Percentiles rank a stretch among this genome's conserved stretches.
Evolutionary conservation across 1,139 yeast species (phyloP).

Genomic region (Blastobotrys proliferans): DNA sequence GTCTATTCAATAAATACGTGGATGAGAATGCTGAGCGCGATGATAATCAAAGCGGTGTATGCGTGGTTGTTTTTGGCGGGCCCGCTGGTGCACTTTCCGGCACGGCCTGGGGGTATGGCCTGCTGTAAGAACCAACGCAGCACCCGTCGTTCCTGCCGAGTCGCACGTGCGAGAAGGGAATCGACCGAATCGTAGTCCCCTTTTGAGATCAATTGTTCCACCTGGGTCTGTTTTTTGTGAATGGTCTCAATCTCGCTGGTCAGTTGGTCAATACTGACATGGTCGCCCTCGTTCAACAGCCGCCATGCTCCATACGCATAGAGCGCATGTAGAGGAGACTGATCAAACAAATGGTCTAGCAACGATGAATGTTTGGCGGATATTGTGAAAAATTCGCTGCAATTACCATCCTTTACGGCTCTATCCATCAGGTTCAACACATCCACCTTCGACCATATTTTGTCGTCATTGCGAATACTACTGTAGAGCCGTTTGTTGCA

Average conservation of each 20-base stretch:
- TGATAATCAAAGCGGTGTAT: background rate
- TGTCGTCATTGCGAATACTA: background rate
- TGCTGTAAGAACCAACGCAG: constrained; percentile 3
- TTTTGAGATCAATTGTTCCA: background rate
- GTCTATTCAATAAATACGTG: too few relatives aligned
- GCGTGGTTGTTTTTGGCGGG: background rate
- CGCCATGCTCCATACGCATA: constrained; percentile 7
- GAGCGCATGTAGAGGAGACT: constrained; percentile 9
- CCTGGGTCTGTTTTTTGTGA: background rate
- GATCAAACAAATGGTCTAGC: background rate
- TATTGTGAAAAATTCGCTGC: constrained; percentile 1
- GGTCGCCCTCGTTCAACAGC: background rate
- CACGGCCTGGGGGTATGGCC: background rate
- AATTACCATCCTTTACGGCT: constrained; percentile 3
- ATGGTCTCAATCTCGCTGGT: background rate
- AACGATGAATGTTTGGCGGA: background rate
- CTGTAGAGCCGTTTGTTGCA: background rate
- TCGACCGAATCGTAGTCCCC: constrained; percentile 4
- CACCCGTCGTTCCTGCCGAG: constrained; percentile 5
- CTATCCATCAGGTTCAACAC: constrained; percentile 1
- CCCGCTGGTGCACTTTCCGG: background rate
- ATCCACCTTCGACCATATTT: background rate
- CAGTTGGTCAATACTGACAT: background rate
- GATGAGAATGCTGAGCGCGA: background rate
- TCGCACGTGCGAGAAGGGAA: background rate